Conservation (phyloP, 352 stramenopile genomes). For the Blastocystis hominis region DNA sequence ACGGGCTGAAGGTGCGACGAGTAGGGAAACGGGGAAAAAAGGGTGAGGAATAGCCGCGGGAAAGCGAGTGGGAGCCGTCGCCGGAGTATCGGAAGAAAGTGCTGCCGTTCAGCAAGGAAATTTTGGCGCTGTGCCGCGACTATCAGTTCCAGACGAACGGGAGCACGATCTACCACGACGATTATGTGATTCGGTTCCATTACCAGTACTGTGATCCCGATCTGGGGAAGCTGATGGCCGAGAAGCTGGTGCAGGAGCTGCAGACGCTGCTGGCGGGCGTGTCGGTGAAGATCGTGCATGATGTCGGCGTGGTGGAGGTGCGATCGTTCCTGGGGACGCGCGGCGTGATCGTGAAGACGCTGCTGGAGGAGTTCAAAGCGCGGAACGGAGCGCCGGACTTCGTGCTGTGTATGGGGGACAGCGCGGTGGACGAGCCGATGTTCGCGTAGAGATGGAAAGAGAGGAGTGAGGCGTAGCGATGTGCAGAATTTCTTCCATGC, state of each 20-base stretch:
- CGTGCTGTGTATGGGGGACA: slow-evolving; percentile 49
- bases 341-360: slow-evolving; percentile 31
- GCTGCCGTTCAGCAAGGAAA: slow-evolving; percentile 51
- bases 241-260: slow-evolving; percentile 49
- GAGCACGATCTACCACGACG: slow-evolving; percentile 13
- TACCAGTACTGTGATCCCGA: slow-evolving; percentile 56
- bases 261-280: slow-evolving; percentile 18
- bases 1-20: slow-evolving; percentile 32
- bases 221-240: slow-evolving; percentile 35
- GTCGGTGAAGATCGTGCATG: slow-evolving; percentile 53
- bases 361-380: slow-evolving; percentile 18
- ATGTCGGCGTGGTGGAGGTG: slow-evolving; percentile 57
- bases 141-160: slow-evolving; percentile 54
- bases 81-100: slow-evolving; percentile 37
- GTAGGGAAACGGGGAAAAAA: neutral
- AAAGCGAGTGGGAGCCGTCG: neutral
- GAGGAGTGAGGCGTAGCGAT: neutral
- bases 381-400: slow-evolving; percentile 5
- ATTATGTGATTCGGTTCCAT: slow-evolving; percentile 41
- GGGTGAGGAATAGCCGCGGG: slow-evolving; percentile 1
- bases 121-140: slow-evolving; percentile 20
- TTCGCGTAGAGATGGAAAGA: neutral
- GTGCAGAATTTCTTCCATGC: slow-evolving; percentile 19
- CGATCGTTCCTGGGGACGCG: slow-evolving; percentile 21
- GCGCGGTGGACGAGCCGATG: slow-evolving; percentile 47